phyloP scores from a whole-genome alignment of 345 rosid species.

The Moricandia moricandioides region DNA sequence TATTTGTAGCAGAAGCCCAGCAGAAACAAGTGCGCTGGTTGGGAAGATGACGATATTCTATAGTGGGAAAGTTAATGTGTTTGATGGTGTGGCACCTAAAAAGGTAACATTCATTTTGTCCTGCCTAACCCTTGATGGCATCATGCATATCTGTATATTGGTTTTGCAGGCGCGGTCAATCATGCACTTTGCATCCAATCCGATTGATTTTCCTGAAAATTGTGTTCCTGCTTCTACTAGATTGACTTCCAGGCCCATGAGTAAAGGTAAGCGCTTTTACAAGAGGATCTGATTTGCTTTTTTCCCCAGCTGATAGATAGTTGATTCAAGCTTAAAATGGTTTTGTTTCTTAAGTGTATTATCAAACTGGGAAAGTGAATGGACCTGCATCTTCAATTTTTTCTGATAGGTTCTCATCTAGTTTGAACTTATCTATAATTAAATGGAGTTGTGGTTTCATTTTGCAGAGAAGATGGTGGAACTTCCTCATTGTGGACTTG shows the following conservation, averaged over 20 bases:
- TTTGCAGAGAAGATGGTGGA: constrained; percentile 34
- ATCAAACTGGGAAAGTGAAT: constrained; percentile 3
- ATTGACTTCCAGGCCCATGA: constrained; percentile 43
- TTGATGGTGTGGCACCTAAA: constrained; percentile 73
- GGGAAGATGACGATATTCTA: constrained; percentile 95
- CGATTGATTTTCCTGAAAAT: constrained; percentile 53
- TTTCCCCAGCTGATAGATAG: background rate
- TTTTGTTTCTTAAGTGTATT: background rate
- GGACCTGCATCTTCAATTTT: constrained; percentile 13
- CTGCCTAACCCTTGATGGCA: constrained; percentile 35
- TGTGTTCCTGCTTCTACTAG: constrained; percentile 43
- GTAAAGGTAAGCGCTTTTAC: constrained; percentile 52
- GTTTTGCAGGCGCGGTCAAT: constrained; percentile 77
- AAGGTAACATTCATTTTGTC: constrained; percentile 62
- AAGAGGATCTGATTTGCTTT: constrained; percentile 17
- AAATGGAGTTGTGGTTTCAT: background rate
- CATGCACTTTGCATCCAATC: constrained; percentile 78
- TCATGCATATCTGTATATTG: constrained; percentile 41
- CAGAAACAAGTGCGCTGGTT: constrained; percentile 39
- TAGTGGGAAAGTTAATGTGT: constrained; percentile 87
- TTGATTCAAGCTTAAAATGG: constrained; percentile 14
- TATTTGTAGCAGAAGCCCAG: constrained; percentile 48
- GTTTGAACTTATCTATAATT: background rate
- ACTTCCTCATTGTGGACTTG: constrained; percentile 20
- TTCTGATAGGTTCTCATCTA: background rate